These are phyloP conservation scores for Didymella segeticola DNA, from an alignment of 2,329 filamentous ascomycete genomes.

Conservation along the genomic window DNA sequence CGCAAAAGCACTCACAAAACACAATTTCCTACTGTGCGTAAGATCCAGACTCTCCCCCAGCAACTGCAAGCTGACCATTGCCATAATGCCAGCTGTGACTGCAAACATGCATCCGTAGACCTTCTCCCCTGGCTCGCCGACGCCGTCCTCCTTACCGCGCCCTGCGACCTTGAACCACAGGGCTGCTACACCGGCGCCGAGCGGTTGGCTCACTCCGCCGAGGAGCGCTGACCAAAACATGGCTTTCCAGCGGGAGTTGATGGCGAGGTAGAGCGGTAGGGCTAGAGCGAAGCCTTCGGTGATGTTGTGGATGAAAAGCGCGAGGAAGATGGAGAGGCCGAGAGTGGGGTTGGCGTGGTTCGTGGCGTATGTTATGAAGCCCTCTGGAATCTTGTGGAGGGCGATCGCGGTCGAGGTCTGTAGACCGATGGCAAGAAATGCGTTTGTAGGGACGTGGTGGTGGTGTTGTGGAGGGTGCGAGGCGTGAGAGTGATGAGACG, in stretches of 20 bases:
- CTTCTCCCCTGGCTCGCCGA: conserved; percentile 59
- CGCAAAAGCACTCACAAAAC: conserved; percentile 79
- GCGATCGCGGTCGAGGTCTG: conserved; percentile 96
- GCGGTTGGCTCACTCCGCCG: conserved; percentile 84
- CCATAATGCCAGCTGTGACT: conserved; percentile 91
- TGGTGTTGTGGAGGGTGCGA: conserved; percentile 68
- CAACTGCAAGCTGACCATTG: conserved; percentile 86
- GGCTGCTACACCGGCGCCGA: conserved; percentile 83
- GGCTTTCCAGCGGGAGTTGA: conserved; percentile 78
- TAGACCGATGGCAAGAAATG: conserved; percentile 91
- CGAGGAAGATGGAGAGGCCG: conserved; percentile 91
- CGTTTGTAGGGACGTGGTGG: conserved; percentile 93
- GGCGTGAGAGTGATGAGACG: conserved; percentile 24
- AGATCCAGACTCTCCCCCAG: conserved; percentile 85
- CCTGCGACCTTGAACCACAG: conserved; percentile 81
- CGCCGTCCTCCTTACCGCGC: conserved; percentile 52
- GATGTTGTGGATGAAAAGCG: conserved; percentile 97
- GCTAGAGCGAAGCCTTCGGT: conserved; percentile 96
- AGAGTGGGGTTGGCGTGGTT: conserved; percentile 93
- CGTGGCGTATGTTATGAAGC: conserved; percentile 90
- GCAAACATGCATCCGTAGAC: conserved; percentile 86
- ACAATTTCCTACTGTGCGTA: conserved; percentile 78
- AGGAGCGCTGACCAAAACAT: conserved; percentile 85
- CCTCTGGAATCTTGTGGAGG: conserved; percentile 91
- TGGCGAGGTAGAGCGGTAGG: conserved; percentile 88